phyloP scores from a whole-genome alignment of 2,329 filamentous ascomycete genomes.

The Bipolaris victoriae region DNA sequence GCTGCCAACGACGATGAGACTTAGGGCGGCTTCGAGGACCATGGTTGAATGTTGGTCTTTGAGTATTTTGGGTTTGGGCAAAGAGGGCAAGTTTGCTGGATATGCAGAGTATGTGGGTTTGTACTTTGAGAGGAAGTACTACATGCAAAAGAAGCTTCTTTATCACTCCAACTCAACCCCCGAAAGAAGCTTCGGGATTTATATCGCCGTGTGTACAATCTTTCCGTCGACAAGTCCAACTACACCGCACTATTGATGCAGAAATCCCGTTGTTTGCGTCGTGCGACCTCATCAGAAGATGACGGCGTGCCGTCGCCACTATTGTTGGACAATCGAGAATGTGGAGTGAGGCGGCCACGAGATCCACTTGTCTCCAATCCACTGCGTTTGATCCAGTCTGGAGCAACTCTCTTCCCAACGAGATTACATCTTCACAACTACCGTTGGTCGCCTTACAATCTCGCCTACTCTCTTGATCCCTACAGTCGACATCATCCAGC shows the following conservation, averaged over 20 bases:
- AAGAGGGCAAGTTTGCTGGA: no score
- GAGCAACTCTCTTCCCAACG: not conserved
- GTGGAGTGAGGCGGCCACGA: not conserved
- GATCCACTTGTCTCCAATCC: not conserved
- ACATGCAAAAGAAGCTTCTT: not conserved
- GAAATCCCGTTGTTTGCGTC: not conserved
- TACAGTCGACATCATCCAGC: not conserved
- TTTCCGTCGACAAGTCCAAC: not conserved
- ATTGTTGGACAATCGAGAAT: not conserved
- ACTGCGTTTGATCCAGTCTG: not conserved
- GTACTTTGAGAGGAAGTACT: not conserved
- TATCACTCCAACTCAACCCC: no score
- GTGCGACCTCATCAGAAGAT: not conserved
- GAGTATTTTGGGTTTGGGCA: not conserved
- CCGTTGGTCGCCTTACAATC: not conserved
- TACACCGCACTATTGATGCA: not conserved
- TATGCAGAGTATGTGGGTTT: not conserved
- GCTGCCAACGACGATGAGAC: constrained; percentile 34
- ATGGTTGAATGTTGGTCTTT: constrained; percentile 1
- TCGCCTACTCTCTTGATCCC: not conserved
- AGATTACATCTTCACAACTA: not conserved
- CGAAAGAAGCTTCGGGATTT: not conserved
- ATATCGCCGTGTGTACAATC: not conserved
- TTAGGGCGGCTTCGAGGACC: constrained; percentile 30
- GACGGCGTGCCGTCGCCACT: not conserved